Base-by-base conservation (phyloP, 2,329 filamentous ascomycete genomes). In the Fusarium tricinctum region DNA sequence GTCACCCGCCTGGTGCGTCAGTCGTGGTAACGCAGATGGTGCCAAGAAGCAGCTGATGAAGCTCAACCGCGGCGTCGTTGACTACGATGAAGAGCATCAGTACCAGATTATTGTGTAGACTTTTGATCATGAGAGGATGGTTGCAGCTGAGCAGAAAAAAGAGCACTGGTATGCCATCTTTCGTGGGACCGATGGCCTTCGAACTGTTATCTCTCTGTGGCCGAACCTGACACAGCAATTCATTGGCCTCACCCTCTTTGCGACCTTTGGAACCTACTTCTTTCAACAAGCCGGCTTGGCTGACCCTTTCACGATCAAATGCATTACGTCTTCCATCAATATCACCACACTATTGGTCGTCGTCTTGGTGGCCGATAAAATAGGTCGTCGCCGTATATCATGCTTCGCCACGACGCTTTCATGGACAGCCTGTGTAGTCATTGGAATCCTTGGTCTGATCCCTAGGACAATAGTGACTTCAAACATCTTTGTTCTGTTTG, bases 261-360 rank as follows among this genome's bases (percentile, higher is more conserved):
- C 86, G 32, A 35, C 32, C 58, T 91, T 89, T 69, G 88, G 86
- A 1, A 90, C 73, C 46, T 79, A 77, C 62, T 79, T 78, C 49
- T 79, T 79, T 39, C 74, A 76, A 50, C 77, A 77, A 39, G 76
- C 77, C 9, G 77, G 77, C 6, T 30, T 75, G 0, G 33, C 49
- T 6, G 68, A 72, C 7, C 70, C 72, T 0, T 73, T 75, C 43
- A 44, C 54, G 10, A 60, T 70, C n/a, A 73, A 63, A 5, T 67
- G 52, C 26, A 72, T 73, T 48, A 71, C 68, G 0, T 65, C 68
- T 0, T 53, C 44, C 2, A 66, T 74, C 39, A 69, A 72, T 15
- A 63, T 74, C 17, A 35, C 32, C 32, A 35, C 32, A 6, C 68
- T 45, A 1, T 53, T 63, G 8, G 51, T 64, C 14, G 50, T 67